These are phyloP conservation scores for Xanthoceras sorbifolium DNA, from an alignment of 345 rosid genomes.

Conservation along the genomic window DNA sequence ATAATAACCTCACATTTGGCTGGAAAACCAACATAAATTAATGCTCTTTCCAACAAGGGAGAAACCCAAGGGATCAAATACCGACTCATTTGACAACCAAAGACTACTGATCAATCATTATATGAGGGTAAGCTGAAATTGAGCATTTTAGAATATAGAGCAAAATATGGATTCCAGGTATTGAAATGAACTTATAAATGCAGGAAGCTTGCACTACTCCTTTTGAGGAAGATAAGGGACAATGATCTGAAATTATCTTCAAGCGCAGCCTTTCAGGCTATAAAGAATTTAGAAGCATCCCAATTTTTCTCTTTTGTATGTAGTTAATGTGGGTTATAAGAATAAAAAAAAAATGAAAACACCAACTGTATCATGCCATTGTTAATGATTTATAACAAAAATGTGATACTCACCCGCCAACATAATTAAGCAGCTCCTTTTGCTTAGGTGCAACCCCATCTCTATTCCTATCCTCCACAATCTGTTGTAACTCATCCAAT, in stretches of 20 bases:
- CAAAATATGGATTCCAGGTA: not conserved
- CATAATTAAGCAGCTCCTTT: slow-evolving; percentile 85
- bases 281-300: not conserved
- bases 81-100: not conserved
- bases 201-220: not conserved
- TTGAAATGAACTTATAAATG: not conserved
- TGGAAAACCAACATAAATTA: not conserved
- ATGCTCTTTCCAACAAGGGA: not conserved
- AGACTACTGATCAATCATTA: not conserved
- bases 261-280: not conserved
- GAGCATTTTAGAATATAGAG: not conserved
- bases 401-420: slow-evolving; percentile 70
- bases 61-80: not conserved
- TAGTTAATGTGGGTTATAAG: not conserved
- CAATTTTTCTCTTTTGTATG: too few relatives aligned
- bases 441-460: slow-evolving; percentile 91
- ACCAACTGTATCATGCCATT: not conserved
- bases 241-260: not conserved
- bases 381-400: not conserved
- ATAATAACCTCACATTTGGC: not conserved
- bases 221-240: not conserved
- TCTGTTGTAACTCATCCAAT: slow-evolving; percentile 82
- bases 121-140: not conserved
- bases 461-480: slow-evolving; percentile 84
- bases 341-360: not conserved